phyloP scores from a whole-genome alignment of 805 yeast species.

The Candida silvatica region DNA sequence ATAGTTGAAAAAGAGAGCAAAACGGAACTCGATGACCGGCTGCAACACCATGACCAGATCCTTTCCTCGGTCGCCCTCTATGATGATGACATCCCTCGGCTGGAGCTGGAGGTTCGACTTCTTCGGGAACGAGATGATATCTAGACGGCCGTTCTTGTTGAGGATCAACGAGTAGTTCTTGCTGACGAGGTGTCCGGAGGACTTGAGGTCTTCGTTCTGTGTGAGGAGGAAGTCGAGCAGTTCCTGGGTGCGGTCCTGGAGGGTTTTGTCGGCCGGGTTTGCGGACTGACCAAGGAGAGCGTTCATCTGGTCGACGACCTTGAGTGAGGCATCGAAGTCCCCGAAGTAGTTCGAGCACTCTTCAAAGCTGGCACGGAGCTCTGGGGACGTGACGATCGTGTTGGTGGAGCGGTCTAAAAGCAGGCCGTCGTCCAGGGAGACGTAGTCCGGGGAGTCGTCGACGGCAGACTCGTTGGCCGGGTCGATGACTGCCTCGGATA shows the following conservation, averaged over 20 bases:
- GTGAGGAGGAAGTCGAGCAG: constrained; percentile 31
- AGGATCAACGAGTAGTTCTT: constrained; percentile 28
- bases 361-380: constrained; percentile 38
- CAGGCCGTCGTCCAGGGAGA: constrained; percentile 53
- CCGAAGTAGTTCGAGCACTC: constrained; percentile 51
- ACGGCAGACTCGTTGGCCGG: no score
- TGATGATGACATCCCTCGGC: constrained; percentile 60
- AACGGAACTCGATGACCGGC: constrained; percentile 50
- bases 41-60: constrained; percentile 68
- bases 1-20: constrained; percentile 67
- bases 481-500: neutral
- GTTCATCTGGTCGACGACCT: constrained; percentile 30
- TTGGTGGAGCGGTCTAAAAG: constrained; percentile 41
- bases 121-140: constrained; percentile 58
- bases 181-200: constrained; percentile 22
- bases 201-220: constrained; percentile 36
- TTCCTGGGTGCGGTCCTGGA: constrained; percentile 18
- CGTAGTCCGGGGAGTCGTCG: no score
- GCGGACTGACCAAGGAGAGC: constrained; percentile 16
- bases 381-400: constrained; percentile 48
- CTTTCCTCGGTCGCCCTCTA: constrained; percentile 81
- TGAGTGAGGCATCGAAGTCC: constrained; percentile 28
- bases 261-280: constrained; percentile 9
- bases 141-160: constrained; percentile 40
- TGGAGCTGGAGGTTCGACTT: constrained; percentile 52